Conservation (phyloP, 352 stramenopile species). For the Halophytophthora batemanensis region DNA sequence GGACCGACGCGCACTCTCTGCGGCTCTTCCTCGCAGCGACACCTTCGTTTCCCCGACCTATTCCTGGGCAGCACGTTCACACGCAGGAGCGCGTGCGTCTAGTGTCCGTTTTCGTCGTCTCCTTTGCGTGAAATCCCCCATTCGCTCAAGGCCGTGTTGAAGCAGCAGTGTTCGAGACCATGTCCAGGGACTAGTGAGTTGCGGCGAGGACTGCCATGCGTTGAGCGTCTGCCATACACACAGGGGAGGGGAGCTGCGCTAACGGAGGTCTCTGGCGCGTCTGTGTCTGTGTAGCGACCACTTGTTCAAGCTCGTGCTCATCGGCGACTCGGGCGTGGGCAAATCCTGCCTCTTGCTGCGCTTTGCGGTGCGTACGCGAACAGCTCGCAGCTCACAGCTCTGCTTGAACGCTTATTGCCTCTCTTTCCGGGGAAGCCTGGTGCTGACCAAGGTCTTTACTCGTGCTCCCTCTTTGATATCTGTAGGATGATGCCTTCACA, state of each 20-base stretch:
- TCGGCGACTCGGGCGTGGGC: conserved; percentile 97
- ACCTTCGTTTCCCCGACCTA: too few species aligned
- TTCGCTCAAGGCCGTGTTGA: neutral
- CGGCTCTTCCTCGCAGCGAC: too few species aligned
- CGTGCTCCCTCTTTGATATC: conserved; percentile 1
- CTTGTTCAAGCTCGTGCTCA: conserved; percentile 98
- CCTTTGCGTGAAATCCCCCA: conserved; percentile 6
- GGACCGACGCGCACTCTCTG: too few species aligned
- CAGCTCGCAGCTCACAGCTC: neutral
- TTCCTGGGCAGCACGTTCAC: too few species aligned
- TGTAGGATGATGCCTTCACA: conserved; percentile 95
- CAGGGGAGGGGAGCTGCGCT: neutral
- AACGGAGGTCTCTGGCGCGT: conserved; percentile 2
- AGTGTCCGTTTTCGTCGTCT: neutral
- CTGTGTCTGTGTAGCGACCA: conserved; percentile 65
- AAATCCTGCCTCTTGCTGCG: conserved; percentile 98
- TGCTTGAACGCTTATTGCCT: neutral
- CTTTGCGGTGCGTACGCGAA: conserved; percentile 88
- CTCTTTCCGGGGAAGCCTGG: too few species aligned
- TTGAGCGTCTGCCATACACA: conserved; percentile 6
- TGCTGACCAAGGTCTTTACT: neutral
- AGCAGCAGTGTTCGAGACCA: conserved; percentile 23
- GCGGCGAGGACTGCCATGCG: neutral
- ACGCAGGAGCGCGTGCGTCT: neutral
- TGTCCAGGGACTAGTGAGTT: conserved; percentile 81